Evolutionary conservation across 345 rosid genomes (phyloP).

Genomic region (Sonneratia alba): DNA sequence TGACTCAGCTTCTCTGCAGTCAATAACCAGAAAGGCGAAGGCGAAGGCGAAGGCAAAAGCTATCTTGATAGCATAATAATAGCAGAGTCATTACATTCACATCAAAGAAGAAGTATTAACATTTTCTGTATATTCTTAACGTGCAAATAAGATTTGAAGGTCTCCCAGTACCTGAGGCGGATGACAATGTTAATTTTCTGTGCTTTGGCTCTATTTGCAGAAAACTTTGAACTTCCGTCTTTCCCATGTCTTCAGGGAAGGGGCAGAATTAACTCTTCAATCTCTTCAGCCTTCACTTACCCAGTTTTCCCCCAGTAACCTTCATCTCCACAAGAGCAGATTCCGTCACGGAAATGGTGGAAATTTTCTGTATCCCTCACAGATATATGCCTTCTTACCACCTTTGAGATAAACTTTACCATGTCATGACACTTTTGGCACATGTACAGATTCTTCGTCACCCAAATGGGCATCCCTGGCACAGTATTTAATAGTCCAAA

Average conservation of each 20-base stretch:
- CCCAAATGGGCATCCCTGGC: slow-evolving; percentile 66
- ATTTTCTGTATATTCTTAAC: background rate
- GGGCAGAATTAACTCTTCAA: background rate
- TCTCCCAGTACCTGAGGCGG: background rate
- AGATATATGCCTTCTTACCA: slow-evolving; percentile 62
- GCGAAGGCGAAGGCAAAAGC: slow-evolving; percentile 12
- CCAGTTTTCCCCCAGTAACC: slow-evolving; percentile 26
- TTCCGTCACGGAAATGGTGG: slow-evolving; percentile 73
- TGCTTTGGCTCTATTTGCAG: background rate
- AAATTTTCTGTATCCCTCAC: slow-evolving; percentile 72
- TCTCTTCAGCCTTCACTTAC: slow-evolving; percentile 4
- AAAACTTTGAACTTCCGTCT: background rate
- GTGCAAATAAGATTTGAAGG: background rate
- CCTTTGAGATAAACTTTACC: slow-evolving; percentile 57
- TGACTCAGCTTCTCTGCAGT: slow-evolving; percentile 23
- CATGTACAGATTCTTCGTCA: slow-evolving; percentile 69
- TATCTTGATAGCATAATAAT: too few species aligned
- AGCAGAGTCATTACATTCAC: background rate
- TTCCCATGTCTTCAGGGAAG: background rate
- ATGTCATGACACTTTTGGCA: slow-evolving; percentile 64
- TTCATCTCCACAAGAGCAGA: slow-evolving; percentile 69
- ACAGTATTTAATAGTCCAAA: slow-evolving; percentile 58
- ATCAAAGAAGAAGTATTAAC: background rate
- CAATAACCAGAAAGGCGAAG: slow-evolving; percentile 27
- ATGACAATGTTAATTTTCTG: background rate